Base-by-base conservation (phyloP, 805 yeast species). In the Cyberlindnera misumaiensis region DNA sequence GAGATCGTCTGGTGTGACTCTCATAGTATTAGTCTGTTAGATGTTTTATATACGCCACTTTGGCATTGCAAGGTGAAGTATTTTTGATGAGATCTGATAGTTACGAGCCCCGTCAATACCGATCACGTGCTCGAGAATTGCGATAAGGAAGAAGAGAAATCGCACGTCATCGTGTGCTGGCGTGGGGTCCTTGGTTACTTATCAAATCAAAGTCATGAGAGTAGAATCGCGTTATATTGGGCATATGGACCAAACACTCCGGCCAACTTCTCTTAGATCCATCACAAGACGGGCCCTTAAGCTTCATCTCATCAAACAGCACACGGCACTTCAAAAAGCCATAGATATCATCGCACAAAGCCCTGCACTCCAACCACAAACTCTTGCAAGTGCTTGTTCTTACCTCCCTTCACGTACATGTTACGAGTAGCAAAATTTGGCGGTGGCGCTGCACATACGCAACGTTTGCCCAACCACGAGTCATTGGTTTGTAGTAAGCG, bases 1-100 rank as follows among this genome's bases (percentile, higher is more conserved):
- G 26, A 87, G 72, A 24, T 80, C 78, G 29, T 76, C 80, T 5
- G 82, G 69, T 3, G 84, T 72, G 17, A 85, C 68, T 58, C 73
- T 75, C 75, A 77, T 54, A 11, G 28, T 27, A 11, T n/a, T 22
- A 11, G 16, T 22, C 13, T n/a, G 26, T 22, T 3, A n/a, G 28
- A n/a, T 32, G 35, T 33, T 18, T 25, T 24, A 4, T 12, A 24
- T 15, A 25, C 25, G 24, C 24, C 24, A 20, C 24, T 20, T 20
- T 20, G n/a, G n/a, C n/a, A n/a, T n/a, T n/a, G n/a, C n/a, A n/a
- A n/a, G n/a, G n/a, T n/a, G n/a, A n/a, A n/a, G n/a, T n/a, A n/a
- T n/a, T n/a, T n/a, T n/a, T n/a, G n/a, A n/a, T n/a, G n/a, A n/a
- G n/a, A n/a, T n/a, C n/a, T n/a, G n/a, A n/a, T n/a, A n/a, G n/a